Conservation (phyloP, 805 yeast species). For the Yamadazyma sp. region DNA sequence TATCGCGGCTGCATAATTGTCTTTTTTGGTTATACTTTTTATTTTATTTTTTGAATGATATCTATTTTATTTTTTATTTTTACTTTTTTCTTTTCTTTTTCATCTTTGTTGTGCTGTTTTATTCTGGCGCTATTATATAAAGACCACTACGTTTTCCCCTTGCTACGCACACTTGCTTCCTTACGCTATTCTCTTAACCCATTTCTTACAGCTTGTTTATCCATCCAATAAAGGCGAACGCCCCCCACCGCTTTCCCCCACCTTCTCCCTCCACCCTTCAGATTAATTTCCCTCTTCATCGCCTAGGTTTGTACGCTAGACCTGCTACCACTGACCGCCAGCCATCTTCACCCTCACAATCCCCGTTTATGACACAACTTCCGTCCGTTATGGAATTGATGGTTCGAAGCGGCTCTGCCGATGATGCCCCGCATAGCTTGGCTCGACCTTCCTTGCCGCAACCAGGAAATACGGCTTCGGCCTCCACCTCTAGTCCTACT, state of each 20-base stretch:
- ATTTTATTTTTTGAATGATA: no score
- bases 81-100: neutral
- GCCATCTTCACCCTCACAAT: neutral
- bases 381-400: conserved; percentile 16
- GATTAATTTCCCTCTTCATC: no score
- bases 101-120: conserved; percentile 6
- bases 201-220: neutral
- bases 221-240: no score
- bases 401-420: conserved; percentile 1
- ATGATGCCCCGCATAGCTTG: neutral
- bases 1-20: no score
- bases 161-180: neutral
- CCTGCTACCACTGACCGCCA: neutral
- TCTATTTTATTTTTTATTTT: conserved; percentile 1
- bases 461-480: neutral
- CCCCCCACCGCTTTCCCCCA: no score
- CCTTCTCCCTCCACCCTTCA: no score
- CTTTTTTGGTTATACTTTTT: no score
- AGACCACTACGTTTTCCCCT: conserved; percentile 1
- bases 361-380: conserved; percentile 14
- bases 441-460: neutral
- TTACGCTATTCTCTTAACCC: no score
- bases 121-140: conserved; percentile 3
- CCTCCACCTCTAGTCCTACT: neutral
- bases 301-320: no score